Percentiles rank a stretch among this genome's conserved stretches.
phyloP scores from a whole-genome alignment of 2,329 filamentous ascomycete genomes.

The Aspergillus quadricinctus region DNA sequence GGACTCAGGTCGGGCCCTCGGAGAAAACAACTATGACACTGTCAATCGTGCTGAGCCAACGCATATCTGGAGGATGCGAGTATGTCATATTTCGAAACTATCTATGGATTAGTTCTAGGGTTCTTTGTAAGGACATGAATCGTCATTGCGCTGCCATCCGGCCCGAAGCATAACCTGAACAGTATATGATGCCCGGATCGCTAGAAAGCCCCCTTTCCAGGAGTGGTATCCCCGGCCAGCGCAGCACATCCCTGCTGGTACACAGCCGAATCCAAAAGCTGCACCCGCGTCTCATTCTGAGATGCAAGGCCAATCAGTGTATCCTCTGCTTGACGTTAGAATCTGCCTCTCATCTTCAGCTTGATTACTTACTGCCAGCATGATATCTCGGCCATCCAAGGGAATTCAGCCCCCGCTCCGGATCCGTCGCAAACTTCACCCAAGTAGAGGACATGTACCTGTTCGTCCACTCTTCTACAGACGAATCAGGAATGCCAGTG shows the following conservation, averaged over 20 bases:
- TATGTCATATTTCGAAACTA: no score
- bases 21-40: no score
- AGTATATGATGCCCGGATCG: background rate
- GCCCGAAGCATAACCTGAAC: no score
- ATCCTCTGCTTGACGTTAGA: slow-evolving; percentile 8
- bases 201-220: slow-evolving; percentile 23
- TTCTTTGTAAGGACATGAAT: no score
- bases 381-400: slow-evolving; percentile 38
- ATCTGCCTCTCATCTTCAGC: background rate
- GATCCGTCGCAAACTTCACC: slow-evolving; percentile 40
- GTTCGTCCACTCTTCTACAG: slow-evolving; percentile 30
- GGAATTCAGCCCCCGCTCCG: slow-evolving; percentile 29
- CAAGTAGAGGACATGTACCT: slow-evolving; percentile 40
- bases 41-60: no score
- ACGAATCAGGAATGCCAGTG: slow-evolving; percentile 33
- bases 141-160: no score
- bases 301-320: slow-evolving; percentile 23
- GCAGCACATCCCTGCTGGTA: slow-evolving; percentile 18
- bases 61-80: no score
- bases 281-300: slow-evolving; percentile 7
- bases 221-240: slow-evolving; percentile 15
- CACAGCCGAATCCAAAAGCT: slow-evolving; percentile 11
- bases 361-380: slow-evolving; percentile 8
- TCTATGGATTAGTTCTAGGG: no score
- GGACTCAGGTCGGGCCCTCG: no score